phyloP scores from a whole-genome alignment of 2,329 filamentous ascomycete species.

The Diaporthe longicolla region DNA sequence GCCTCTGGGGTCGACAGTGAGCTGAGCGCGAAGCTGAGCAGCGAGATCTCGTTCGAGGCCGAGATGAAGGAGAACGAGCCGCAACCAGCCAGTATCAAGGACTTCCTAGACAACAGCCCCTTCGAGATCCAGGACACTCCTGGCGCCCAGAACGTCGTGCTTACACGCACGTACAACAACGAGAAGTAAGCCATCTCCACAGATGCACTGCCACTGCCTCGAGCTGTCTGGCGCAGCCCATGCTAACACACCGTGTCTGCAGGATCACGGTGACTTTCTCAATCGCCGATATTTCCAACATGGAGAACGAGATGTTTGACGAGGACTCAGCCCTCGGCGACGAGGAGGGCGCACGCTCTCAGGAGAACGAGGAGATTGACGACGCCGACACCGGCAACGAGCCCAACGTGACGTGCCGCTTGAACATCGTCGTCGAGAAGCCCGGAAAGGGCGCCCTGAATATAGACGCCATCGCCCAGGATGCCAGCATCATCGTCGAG shows the following conservation, averaged over 20 bases:
- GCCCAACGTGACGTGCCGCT: conserved; percentile 80
- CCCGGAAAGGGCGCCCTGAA: conserved; percentile 85
- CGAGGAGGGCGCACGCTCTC: conserved; percentile 68
- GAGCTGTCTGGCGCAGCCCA: not conserved
- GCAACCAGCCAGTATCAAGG: conserved; percentile 82
- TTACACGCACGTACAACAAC: conserved; percentile 86
- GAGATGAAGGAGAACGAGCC: conserved; percentile 82
- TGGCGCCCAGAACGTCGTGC: conserved; percentile 88
- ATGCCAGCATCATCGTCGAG: conserved; percentile 88
- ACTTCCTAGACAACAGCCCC: conserved; percentile 87
- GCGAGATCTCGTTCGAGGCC: conserved; percentile 83
- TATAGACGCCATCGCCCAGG: conserved; percentile 88
- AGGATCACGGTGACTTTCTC: conserved; percentile 82
- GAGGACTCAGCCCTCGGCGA: conserved; percentile 69
- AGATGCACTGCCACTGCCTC: not conserved
- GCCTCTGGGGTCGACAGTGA: conserved; percentile 75
- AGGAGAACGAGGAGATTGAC: conserved; percentile 69
- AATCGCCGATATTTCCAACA: conserved; percentile 83
- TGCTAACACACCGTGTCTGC: conserved; percentile 39
- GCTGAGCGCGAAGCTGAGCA: conserved; percentile 87
- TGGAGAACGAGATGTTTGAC: conserved; percentile 69
- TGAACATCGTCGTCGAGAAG: conserved; percentile 93
- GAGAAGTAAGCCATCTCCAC: conserved; percentile 77
- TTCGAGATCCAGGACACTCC: conserved; percentile 87
- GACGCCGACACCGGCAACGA: conserved; percentile 65